These are phyloP conservation scores for Macroventuria anomochaeta DNA, from an alignment of 2,329 filamentous ascomycete genomes.

Conservation along the genomic window DNA sequence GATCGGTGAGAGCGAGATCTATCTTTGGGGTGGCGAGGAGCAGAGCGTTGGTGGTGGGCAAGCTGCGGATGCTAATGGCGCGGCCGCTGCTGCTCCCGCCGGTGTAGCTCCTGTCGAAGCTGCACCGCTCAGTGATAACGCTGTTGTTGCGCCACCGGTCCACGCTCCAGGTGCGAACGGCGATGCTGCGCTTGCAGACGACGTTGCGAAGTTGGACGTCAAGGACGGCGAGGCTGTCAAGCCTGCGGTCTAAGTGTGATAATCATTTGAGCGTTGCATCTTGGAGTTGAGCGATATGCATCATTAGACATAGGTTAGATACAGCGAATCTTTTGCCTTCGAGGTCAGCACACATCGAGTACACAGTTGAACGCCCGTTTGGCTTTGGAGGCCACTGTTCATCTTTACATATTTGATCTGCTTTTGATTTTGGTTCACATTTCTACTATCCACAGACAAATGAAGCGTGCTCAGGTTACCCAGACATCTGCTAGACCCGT, in stretches of 20 bases:
- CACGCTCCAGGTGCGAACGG: constrained; percentile 7
- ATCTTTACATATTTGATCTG: too few species aligned
- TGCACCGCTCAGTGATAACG: not conserved
- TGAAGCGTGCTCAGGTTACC: too few species aligned
- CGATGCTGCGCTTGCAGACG: constrained; percentile 23
- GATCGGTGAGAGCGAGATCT: constrained; percentile 86
- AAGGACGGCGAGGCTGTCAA: constrained; percentile 31
- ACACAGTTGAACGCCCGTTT: too few species aligned
- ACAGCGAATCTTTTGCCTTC: too few species aligned
- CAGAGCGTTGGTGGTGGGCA: constrained; percentile 25
- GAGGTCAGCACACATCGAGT: too few species aligned
- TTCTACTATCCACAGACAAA: too few species aligned
- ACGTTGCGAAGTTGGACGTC: constrained; percentile 34
- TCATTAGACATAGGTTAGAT: too few species aligned
- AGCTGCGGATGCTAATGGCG: not conserved
- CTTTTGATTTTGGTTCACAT: too few species aligned
- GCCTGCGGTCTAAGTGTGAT: constrained; percentile 6
- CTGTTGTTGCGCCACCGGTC: constrained; percentile 1
- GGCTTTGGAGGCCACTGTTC: too few species aligned
- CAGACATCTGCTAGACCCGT: too few species aligned
- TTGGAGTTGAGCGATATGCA: too few species aligned
- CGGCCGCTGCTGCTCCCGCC: not conserved
- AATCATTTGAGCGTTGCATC: not conserved
- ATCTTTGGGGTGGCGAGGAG: constrained; percentile 73
- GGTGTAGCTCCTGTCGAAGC: not conserved